Evolutionary conservation across 768 basidiomycete genomes (phyloP).

Genomic region (Pleurotus djamor): DNA sequence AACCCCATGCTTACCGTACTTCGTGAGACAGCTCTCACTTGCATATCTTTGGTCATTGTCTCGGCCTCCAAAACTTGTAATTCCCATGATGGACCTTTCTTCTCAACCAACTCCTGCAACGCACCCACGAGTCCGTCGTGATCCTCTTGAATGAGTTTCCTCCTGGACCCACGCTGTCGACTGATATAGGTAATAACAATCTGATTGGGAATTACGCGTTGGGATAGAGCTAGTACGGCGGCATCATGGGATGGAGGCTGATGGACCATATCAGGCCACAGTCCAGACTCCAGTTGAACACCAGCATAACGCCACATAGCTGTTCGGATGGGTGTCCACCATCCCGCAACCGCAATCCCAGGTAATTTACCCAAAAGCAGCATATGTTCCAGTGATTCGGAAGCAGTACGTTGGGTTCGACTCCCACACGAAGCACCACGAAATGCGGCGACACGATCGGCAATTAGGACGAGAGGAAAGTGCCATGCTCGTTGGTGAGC

Average conservation of each 20-base stretch:
- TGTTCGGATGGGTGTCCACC: conserved; percentile 78
- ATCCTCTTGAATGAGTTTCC: conserved; percentile 53
- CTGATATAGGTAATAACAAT: conserved; percentile 74
- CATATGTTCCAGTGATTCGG: conserved; percentile 63
- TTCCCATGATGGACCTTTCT: conserved; percentile 49
- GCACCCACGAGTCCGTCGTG: conserved; percentile 53
- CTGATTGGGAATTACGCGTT: conserved; percentile 39
- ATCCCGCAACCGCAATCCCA: conserved; percentile 47
- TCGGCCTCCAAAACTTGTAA: conserved; percentile 63
- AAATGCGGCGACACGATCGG: conserved; percentile 78
- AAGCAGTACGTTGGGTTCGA: conserved; percentile 69
- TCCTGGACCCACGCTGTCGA: conserved; percentile 52
- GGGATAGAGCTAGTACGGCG: conserved; percentile 15
- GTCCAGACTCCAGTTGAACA: conserved; percentile 14
- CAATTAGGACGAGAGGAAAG: conserved; percentile 66
- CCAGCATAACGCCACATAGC: conserved; percentile 71
- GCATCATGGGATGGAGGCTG: not conserved
- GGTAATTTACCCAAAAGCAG: conserved; percentile 23
- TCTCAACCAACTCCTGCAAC: conserved; percentile 45
- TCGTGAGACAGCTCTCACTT: conserved; percentile 59
- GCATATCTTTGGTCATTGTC: conserved; percentile 70
- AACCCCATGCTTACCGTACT: conserved; percentile 57
- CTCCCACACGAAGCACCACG: conserved; percentile 62
- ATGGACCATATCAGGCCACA: not conserved
- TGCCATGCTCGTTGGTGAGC: conserved; percentile 51